phyloP scores from a whole-genome alignment of 176 grass and related monocot species.

The Oryza glaberrima region DNA sequence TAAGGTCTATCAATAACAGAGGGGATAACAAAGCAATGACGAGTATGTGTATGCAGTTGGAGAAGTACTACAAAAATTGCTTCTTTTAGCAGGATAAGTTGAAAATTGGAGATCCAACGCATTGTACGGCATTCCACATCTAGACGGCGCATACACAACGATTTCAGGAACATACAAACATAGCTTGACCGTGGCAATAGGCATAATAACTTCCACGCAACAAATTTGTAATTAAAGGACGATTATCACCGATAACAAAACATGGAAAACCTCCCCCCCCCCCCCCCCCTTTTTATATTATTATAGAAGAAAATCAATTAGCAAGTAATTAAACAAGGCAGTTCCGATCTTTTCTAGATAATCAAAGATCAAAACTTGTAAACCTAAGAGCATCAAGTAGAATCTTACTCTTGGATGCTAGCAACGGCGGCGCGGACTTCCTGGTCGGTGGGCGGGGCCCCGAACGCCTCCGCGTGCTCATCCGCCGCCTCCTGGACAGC shows the following conservation, averaged over 20 bases:
- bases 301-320: not conserved
- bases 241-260: not conserved
- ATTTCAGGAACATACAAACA: not conserved
- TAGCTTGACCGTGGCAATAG: not conserved
- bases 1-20: not conserved
- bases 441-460: slow-evolving; percentile 52
- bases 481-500: not conserved
- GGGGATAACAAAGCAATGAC: not conserved
- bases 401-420: slow-evolving; percentile 71
- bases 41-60: slow-evolving; percentile 1
- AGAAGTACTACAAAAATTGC: not conserved
- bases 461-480: slow-evolving; percentile 41
- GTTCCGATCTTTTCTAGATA: slow-evolving; percentile 17
- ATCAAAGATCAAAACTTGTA: not conserved
- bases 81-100: not conserved
- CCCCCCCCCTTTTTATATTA: too few species aligned
- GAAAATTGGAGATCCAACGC: not conserved
- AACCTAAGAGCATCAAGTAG: not conserved
- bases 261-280: not conserved
- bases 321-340: not conserved
- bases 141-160: slow-evolving; percentile 20
- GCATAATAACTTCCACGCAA: slow-evolving; percentile 14
- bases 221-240: not conserved
- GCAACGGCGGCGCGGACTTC: slow-evolving; percentile 73
- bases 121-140: slow-evolving; percentile 4